Percentiles rank a stretch among this genome's conserved stretches.
Evolutionary conservation across 257 asterid genomes (phyloP).

Genomic region (Nicotiana paniculata): DNA sequence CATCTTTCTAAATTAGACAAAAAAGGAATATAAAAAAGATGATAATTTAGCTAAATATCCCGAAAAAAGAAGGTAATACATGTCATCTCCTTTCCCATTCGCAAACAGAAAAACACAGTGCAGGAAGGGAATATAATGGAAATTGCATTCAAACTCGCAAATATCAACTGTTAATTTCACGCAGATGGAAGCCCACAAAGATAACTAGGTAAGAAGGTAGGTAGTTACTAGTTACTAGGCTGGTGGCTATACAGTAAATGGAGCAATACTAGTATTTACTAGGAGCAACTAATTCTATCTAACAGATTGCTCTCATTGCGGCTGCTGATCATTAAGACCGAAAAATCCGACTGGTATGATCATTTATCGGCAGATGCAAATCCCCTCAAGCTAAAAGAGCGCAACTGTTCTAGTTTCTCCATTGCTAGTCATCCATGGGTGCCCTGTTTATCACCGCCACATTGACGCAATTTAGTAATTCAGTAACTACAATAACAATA

Average conservation of each 20-base stretch:
- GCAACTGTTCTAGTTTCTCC: slow-evolving; percentile 6
- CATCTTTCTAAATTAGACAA: neutral
- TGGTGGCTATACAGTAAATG: neutral
- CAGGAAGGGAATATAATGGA: neutral
- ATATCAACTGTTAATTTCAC: neutral
- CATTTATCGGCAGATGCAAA: neutral
- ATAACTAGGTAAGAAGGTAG: neutral
- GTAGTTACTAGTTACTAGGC: neutral
- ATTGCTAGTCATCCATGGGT: slow-evolving; percentile 15
- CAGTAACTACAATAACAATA: neutral
- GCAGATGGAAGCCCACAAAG: neutral
- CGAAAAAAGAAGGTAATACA: neutral
- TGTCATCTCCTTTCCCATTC: neutral
- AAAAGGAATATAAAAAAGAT: neutral
- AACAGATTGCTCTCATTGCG: neutral
- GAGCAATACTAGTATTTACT: neutral
- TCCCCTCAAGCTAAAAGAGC: neutral
- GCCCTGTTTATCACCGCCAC: slow-evolving; percentile 11
- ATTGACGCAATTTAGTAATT: neutral
- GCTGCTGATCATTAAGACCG: neutral
- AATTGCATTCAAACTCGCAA: neutral
- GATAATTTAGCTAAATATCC: neutral
- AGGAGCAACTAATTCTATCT: neutral
- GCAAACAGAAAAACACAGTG: neutral
- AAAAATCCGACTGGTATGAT: neutral